Evolutionary conservation across 805 yeast genomes (phyloP).

Genomic region (Suhomyces xylopsoci): DNA sequence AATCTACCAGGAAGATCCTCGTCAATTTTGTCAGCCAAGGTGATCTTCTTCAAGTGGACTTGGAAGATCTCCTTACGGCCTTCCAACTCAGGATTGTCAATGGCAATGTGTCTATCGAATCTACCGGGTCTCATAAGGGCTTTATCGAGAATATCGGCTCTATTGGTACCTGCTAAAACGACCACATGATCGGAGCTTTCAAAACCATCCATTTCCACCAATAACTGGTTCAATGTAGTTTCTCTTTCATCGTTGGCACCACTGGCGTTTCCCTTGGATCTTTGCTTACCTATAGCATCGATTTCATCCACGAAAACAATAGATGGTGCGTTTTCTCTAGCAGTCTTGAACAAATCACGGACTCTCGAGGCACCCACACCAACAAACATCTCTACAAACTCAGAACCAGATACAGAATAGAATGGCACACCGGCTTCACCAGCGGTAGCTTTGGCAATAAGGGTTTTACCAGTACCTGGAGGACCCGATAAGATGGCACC

Average conservation of each 20-base stretch:
- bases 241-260: conserved; percentile 97
- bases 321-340: conserved; percentile 91
- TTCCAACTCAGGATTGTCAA: conserved; percentile 91
- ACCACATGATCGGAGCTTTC: conserved; percentile 88
- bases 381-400: conserved; percentile 97
- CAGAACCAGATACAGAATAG: conserved; percentile 93
- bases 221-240: conserved; percentile 88
- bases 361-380: conserved; percentile 99
- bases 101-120: conserved; percentile 87
- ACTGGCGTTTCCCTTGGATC: conserved; percentile 66
- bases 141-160: conserved; percentile 88
- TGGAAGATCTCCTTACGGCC: conserved; percentile 91
- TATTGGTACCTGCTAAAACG: conserved; percentile 95
- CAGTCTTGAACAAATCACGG: conserved; percentile 88
- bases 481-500: conserved; percentile 98
- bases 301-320: conserved; percentile 98
- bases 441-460: conserved; percentile 96
- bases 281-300: conserved; percentile 97
- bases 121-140: conserved; percentile 97
- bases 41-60: conserved; percentile 78
- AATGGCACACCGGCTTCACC: conserved; percentile 99
- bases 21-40: conserved; percentile 46
- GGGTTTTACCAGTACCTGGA: conserved; percentile 99
- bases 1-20: conserved; percentile 72
- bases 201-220: conserved; percentile 99